Evolutionary conservation across 139 green algal species (phyloP).

Genomic region (Chlamydomonas sp.): DNA sequence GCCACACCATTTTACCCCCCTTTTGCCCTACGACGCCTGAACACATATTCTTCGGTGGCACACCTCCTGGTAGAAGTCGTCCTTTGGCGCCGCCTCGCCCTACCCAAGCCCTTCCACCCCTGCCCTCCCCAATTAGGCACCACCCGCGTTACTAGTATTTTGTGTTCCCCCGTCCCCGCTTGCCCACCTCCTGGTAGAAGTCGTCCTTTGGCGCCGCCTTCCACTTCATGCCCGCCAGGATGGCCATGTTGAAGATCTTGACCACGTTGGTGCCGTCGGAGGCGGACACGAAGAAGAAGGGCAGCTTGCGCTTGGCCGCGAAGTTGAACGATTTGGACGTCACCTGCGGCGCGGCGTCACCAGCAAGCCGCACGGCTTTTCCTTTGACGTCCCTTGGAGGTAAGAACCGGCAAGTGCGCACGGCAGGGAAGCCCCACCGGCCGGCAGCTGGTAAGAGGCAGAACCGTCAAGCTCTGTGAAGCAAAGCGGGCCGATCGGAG

Average conservation of each 20-base stretch:
- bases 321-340: constrained; percentile 72
- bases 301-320: constrained; percentile 67
- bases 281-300: constrained; percentile 79
- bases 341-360: constrained; percentile 29
- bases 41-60: neutral
- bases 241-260: constrained; percentile 70
- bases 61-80: constrained; percentile 65
- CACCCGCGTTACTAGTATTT: too few species aligned
- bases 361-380: too few species aligned
- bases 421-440: too few species aligned
- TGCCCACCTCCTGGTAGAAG: constrained; percentile 66
- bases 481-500: too few species aligned
- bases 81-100: constrained; percentile 53
- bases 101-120: too few species aligned
- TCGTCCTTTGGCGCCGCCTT: constrained; percentile 71
- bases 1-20: too few species aligned
- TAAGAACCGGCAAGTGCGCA: neutral
- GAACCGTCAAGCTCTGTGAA: too few species aligned
- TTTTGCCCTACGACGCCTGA: too few species aligned
- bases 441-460: too few species aligned
- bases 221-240: constrained; percentile 57
- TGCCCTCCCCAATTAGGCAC: too few species aligned
- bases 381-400: constrained; percentile 15
- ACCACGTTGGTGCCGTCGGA: constrained; percentile 78
- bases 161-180: too few species aligned